Evolutionary conservation across 768 basidiomycete species (phyloP).

Genomic region (Lactarius sp.): DNA sequence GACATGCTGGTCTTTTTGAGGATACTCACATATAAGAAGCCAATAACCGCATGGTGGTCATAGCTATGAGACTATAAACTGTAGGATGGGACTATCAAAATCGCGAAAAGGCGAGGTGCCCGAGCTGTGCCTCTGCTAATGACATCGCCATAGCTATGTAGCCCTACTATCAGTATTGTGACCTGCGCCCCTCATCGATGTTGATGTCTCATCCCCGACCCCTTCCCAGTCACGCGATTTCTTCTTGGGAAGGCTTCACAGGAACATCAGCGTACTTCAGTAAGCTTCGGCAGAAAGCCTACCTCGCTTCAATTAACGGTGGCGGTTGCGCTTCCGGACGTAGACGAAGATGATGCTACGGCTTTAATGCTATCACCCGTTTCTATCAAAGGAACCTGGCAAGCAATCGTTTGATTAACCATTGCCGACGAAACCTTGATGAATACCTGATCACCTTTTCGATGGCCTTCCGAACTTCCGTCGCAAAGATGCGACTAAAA

Average conservation of each 20-base stretch:
- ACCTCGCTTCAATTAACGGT: neutral
- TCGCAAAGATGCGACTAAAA: constrained; percentile 1
- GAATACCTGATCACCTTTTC: neutral
- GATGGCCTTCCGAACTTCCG: neutral
- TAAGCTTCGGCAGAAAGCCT: neutral
- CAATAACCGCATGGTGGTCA: neutral
- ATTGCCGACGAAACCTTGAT: neutral
- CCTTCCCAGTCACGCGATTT: neutral
- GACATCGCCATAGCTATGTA: no score
- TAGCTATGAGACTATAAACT: neutral
- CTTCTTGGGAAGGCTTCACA: neutral
- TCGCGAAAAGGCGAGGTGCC: no score
- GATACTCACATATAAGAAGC: neutral
- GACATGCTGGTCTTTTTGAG: neutral
- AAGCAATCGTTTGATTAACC: neutral
- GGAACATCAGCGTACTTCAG: neutral
- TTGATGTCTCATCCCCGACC: neutral
- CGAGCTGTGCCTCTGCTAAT: no score
- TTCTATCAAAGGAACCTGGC: constrained; percentile 3
- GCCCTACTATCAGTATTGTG: no score
- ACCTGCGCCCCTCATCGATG: no score
- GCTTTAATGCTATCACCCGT: neutral
- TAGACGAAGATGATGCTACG: neutral
- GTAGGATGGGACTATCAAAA: no score
- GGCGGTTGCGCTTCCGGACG: neutral